Conservation (phyloP, 2,329 filamentous ascomycete species). For the Rutstroemia sp. region DNA sequence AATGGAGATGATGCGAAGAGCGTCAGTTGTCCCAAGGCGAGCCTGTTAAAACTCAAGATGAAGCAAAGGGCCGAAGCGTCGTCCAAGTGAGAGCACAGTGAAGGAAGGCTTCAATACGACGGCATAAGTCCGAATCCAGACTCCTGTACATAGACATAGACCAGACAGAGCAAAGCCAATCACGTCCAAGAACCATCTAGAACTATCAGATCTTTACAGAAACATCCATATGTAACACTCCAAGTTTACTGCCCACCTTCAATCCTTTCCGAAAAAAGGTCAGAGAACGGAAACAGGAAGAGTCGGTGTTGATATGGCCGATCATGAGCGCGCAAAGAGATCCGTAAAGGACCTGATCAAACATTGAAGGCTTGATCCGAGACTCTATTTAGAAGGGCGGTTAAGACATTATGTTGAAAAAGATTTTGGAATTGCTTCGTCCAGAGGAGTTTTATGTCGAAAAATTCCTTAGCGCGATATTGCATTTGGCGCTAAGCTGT, state of each 20-base stretch:
- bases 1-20: constrained; percentile 70
- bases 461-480: constrained; percentile 9
- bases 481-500: constrained; percentile 1
- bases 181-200: neutral
- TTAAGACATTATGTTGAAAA: constrained; percentile 50
- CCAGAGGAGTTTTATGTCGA: constrained; percentile 9
- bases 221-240: constrained; percentile 35
- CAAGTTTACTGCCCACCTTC: constrained; percentile 45
- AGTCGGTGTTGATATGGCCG: constrained; percentile 74
- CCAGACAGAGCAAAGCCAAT: neutral
- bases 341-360: constrained; percentile 75
- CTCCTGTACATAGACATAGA: neutral
- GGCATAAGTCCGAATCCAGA: too few species aligned
- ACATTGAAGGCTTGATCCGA: constrained; percentile 90
- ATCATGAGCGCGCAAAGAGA: constrained; percentile 96
- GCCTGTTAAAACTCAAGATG: constrained; percentile 74
- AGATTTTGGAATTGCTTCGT: neutral
- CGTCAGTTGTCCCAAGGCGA: constrained; percentile 78
- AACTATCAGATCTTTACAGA: neutral
- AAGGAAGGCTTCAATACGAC: neutral
- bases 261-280: constrained; percentile 36
- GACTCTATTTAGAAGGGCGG: constrained; percentile 98
- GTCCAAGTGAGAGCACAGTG: neutral
- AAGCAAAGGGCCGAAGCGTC: constrained; percentile 47
- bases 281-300: constrained; percentile 67